phyloP scores from a whole-genome alignment of 2,329 filamentous ascomycete genomes.

The Ophiostoma tasmaniense region DNA sequence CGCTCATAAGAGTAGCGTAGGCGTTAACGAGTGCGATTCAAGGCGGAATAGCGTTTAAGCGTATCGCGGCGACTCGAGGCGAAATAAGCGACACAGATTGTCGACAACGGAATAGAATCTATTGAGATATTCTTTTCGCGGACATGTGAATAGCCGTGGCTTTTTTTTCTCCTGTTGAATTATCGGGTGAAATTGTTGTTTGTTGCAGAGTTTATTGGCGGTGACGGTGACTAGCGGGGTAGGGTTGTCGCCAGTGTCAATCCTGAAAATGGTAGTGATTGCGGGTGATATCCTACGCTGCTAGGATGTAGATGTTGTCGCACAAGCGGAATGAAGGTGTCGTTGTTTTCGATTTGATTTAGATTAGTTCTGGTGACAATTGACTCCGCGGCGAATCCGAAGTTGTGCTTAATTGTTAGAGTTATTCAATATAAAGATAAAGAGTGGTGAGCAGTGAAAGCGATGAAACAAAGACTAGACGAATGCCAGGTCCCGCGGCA shows the following conservation, averaged over 20 bases:
- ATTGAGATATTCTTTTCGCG: background rate
- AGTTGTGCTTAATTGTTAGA: background rate
- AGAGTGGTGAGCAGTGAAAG: background rate
- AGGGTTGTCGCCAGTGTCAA: background rate
- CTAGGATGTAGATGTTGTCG: background rate
- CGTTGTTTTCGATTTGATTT: background rate
- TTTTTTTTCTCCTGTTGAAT: background rate
- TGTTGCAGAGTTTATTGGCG: background rate
- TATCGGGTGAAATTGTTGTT: background rate
- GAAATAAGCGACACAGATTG: background rate
- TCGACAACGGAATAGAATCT: background rate
- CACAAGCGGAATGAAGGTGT: background rate
- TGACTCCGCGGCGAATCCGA: background rate
- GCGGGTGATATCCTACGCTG: background rate
- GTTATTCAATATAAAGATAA: background rate
- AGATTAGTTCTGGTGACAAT: background rate
- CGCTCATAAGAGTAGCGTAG: background rate
- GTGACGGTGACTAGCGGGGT: slow-evolving; percentile 8
- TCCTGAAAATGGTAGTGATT: background rate
- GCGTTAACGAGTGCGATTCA: background rate
- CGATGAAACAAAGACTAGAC: background rate
- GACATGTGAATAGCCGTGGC: background rate
- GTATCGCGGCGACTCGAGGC: too few species aligned
- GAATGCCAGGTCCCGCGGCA: background rate
- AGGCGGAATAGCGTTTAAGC: background rate